Base-by-base conservation (phyloP, 1,139 yeast species). In the Arxiozyma slooffiae region DNA sequence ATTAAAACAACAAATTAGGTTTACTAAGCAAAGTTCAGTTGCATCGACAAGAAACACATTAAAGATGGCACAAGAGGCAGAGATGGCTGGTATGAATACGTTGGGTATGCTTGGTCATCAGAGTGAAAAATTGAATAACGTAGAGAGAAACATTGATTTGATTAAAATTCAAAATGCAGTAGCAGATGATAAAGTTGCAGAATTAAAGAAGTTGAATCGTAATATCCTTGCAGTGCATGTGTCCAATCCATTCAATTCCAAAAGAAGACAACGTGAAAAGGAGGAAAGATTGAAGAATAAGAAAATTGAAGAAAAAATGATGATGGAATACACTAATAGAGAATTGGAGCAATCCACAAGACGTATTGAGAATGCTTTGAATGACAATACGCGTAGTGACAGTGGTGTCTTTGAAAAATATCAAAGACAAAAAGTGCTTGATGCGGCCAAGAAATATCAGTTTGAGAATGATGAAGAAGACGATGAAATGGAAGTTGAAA, bases 91-190 rank as follows among this genome's bases (percentile, higher is more conserved):
- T 24, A 78, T 88, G 49, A 88, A 90, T 65, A 85, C 97, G 0
- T 71, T 90, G 58, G 97, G 97, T 26, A 82, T 88, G 81, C 76
- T 92, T 50, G 97, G 97, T 30, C 80, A 92, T 21, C 98, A 94
- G 68, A 82, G 95, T 51, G 97, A 89, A 65, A 74, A 88, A 49
- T 72, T 92, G 56, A 85, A 84, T 64, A 80, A 79, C 62, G 82
- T 92, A 20, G 97, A 90, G 65, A 81, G 80, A 59, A 83, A 82
- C 59, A 70, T 92, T 59, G 79, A 86, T 51, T 70, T 85, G 52
- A 87, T 95, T 44, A 86, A 82, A 53, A 82, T 89, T 2, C 96
- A 89, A 64, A 86, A 88, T 55, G 75, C 81, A 58, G 79, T 85
- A 53, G 96, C 96, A 7, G 89, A 85, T 57, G 87, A 82, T 49